Evolutionary conservation across 768 basidiomycete genomes (phyloP).

Genomic region (Cubamyces sp.): DNA sequence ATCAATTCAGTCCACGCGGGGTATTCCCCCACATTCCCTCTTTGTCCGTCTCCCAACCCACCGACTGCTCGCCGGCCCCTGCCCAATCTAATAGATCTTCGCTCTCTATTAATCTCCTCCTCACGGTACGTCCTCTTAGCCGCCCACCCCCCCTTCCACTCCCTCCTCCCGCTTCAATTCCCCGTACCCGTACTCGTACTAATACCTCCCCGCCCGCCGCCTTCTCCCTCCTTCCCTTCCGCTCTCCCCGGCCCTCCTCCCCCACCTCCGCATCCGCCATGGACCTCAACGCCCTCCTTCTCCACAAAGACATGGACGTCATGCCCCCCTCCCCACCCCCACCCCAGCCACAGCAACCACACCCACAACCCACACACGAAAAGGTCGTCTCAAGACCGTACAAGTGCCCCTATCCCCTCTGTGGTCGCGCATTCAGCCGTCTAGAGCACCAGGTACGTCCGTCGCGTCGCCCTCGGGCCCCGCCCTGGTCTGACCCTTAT

Average conservation of each 20-base stretch:
- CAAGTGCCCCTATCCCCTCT: conserved; percentile 92
- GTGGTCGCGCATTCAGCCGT: conserved; percentile 93
- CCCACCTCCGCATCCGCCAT: conserved; percentile 16
- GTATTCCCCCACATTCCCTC: conserved; percentile 22
- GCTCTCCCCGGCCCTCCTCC: conserved; percentile 15
- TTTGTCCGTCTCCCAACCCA: conserved; percentile 8
- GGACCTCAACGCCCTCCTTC: conserved; percentile 23
- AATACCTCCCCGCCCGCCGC: conserved; percentile 20
- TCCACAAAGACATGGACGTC: conserved; percentile 28
- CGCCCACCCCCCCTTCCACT: conserved; percentile 6
- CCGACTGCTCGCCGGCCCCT: conserved; percentile 17
- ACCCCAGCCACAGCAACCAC: conserved; percentile 23
- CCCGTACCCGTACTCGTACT: conserved; percentile 12
- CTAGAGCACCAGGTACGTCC: conserved; percentile 89
- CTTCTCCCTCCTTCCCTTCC: conserved; percentile 19
- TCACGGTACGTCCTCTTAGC: conserved; percentile 5
- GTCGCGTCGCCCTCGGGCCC: conserved; percentile 21
- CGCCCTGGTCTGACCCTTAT: not conserved
- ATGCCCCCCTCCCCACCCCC: conserved; percentile 25
- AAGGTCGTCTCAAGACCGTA: conserved; percentile 73
- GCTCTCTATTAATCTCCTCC: conserved; percentile 7
- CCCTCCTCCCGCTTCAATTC: not conserved
- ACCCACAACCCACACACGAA: conserved; percentile 33
- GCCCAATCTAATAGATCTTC: conserved; percentile 23
- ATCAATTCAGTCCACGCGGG: conserved; percentile 21